Conservation (phyloP, 208 protist species). For the Angomonas ambiguus region DNA sequence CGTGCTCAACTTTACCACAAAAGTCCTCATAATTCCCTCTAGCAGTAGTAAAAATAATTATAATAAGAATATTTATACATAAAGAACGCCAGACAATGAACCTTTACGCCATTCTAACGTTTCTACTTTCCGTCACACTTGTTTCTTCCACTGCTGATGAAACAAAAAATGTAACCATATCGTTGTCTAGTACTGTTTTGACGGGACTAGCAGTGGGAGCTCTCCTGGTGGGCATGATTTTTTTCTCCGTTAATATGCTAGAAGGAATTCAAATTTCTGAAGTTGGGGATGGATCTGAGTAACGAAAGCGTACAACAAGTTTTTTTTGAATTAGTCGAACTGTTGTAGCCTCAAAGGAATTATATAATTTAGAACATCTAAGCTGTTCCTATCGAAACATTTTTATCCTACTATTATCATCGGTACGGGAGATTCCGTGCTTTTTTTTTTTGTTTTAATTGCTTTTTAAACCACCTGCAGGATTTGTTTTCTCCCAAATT, state of each 20-base stretch:
- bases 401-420: background rate
- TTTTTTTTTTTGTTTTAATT: background rate
- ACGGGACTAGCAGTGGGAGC: slow-evolving; percentile 61
- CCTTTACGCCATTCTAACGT: slow-evolving; percentile 17
- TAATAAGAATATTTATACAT: slow-evolving; percentile 5
- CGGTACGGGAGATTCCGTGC: background rate
- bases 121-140: slow-evolving; percentile 8
- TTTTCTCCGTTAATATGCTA: slow-evolving; percentile 70
- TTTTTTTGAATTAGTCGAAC: background rate
- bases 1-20: too few relatives aligned
- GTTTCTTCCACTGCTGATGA: slow-evolving; percentile 10
- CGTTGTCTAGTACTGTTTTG: slow-evolving; percentile 59
- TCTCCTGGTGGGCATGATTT: slow-evolving; percentile 50
- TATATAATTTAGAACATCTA: background rate
- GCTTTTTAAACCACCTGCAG: background rate
- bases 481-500: background rate
- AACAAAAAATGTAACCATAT: slow-evolving; percentile 32
- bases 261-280: slow-evolving; percentile 75
- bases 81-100: background rate
- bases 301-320: background rate
- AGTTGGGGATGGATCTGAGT: background rate
- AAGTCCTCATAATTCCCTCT: too few relatives aligned
- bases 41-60: background rate
- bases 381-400: background rate
- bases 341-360: background rate